A percentile compares a stretch with the other conserved stretches of the same genome.
Evolutionary conservation across 2,329 filamentous ascomycete genomes (phyloP).

Genomic region (Huntiella abstrusa): DNA sequence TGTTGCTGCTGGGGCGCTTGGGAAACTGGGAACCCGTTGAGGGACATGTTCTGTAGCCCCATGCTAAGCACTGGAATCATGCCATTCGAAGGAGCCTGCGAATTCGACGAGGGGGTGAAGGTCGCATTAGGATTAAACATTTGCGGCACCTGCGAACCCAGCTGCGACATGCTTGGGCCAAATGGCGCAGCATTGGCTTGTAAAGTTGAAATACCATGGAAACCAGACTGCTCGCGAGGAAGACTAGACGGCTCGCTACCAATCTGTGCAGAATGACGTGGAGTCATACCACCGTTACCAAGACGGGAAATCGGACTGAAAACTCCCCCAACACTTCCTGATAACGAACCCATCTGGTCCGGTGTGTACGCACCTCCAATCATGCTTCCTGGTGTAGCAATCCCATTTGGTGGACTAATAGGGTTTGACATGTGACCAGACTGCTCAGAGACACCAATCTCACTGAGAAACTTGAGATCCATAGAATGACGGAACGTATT

Average conservation of each 20-base stretch:
- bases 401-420: slow-evolving; percentile 10
- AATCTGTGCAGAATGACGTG: slow-evolving; percentile 5
- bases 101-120: slow-evolving; percentile 16
- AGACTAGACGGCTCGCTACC: slow-evolving; percentile 4
- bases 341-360: not conserved
- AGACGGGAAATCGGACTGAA: slow-evolving; percentile 9
- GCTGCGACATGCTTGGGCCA: slow-evolving; percentile 33
- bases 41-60: slow-evolving; percentile 31
- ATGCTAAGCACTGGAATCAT: slow-evolving; percentile 43
- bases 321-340: not conserved
- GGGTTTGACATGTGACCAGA: slow-evolving; percentile 4
- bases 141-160: slow-evolving; percentile 12
- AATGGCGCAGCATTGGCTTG: slow-evolving; percentile 69
- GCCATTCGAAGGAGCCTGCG: slow-evolving; percentile 3
- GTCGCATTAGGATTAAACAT: slow-evolving; percentile 18
- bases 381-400: slow-evolving; percentile 5
- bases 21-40: slow-evolving; percentile 25
- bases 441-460: slow-evolving; percentile 17
- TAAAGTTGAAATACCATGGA: slow-evolving; percentile 21
- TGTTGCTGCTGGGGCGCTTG: slow-evolving; percentile 8
- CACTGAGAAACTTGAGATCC: slow-evolving; percentile 32
- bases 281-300: slow-evolving; percentile 5
- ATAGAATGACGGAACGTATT: slow-evolving; percentile 36
- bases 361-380: slow-evolving; percentile 7
- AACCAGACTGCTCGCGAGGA: slow-evolving; percentile 11